These are phyloP conservation scores for Musa troglodytarum DNA, from an alignment of 176 grass and related monocot genomes.

Conservation along the genomic window DNA sequence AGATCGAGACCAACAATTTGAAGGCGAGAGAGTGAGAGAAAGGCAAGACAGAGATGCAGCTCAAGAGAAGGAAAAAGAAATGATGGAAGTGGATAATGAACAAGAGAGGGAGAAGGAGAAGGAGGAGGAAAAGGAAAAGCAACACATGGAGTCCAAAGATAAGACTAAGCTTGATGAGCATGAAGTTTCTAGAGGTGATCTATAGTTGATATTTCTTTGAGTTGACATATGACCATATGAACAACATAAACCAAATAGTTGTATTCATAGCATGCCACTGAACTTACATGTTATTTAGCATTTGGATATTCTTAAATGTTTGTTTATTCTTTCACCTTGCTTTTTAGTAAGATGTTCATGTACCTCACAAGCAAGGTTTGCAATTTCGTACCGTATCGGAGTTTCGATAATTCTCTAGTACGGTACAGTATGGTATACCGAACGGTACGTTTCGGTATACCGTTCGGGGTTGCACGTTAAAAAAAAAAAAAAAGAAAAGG, in stretches of 20 bases:
- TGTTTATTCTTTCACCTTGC: not conserved
- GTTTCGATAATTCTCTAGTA: too few species aligned
- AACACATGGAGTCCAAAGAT: slow-evolving; percentile 41
- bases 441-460: too few species aligned
- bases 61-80: slow-evolving; percentile 50
- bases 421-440: too few species aligned
- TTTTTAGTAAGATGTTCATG: not conserved
- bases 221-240: not conserved
- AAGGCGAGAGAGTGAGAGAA: slow-evolving; percentile 51
- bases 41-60: slow-evolving; percentile 61
- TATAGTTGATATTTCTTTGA: slow-evolving; percentile 5
- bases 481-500: too few species aligned
- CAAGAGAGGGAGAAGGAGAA: slow-evolving; percentile 46
- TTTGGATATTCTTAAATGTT: not conserved
- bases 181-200: slow-evolving; percentile 49
- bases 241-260: not conserved
- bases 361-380: too few species aligned
- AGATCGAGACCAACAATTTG: slow-evolving; percentile 43
- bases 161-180: slow-evolving; percentile 59
- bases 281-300: not conserved
- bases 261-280: not conserved
- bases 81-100: slow-evolving; percentile 19
- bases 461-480: too few species aligned
- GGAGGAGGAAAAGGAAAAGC: slow-evolving; percentile 57
- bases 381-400: too few species aligned